Base-by-base conservation (phyloP, 202 grass and related monocot genomes). In the Panicum hallii region DNA sequence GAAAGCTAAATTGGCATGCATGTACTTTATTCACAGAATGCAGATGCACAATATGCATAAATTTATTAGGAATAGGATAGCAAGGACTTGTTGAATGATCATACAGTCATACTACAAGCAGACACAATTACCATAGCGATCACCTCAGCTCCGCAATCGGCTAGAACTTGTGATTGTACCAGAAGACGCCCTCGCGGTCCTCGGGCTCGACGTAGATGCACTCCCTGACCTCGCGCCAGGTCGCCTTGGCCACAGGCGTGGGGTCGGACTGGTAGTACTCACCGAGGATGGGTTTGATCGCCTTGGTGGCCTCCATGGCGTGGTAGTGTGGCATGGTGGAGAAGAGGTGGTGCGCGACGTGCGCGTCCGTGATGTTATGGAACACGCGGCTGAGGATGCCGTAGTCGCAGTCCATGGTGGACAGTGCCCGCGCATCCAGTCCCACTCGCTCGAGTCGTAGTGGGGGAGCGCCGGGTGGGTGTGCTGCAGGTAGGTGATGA, bases 251-350 rank as follows among this genome's bases (percentile, higher is more conserved):
- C 1, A 98, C 85, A 0, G 95, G 92, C 47, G 92, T 98, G 5
- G 79, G 77, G 50, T 98, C 95, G 40, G 90, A 95, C 85, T 95
- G 85, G 89, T 98, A 98, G 85, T 98, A 98, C 69, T 98, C 85
- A 1, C 95, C 92, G 19, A 98, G 93, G 84, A 98, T 86, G 32
- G 95, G 95, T 76, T 85, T 83, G 90, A 98, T 98, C 8, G 87
- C 95, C 87, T 90, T 93, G 68, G 95, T 98, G 0, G 92, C 95
- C 85, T 98, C 95, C 95, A 95, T 93, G 89, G 95, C 95, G 74
- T 98, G 89, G 85, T 98, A 98, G 85, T 98, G 95, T 8, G 95
- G 95, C 90, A 98, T 98, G 71, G 87, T 98, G 77, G 95, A 98
- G 89, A 98, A 98, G 79, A 98, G 93, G 88, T 98, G 95, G 89